Conservation (phyloP, 805 yeast genomes). For the Sugiyamaella smithiae region DNA sequence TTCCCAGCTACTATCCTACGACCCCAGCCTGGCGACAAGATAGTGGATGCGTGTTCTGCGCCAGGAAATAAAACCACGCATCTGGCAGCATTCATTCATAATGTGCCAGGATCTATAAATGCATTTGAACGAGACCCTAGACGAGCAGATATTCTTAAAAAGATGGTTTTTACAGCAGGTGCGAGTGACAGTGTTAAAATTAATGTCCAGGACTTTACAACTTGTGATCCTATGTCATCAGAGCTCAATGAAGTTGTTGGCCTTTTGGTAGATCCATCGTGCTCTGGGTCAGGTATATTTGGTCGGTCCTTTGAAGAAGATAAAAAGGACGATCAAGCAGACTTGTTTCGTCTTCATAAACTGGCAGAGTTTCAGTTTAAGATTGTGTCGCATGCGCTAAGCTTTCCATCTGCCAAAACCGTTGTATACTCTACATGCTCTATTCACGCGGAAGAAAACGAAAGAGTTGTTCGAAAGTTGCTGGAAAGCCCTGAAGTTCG, state of each 20-base stretch:
- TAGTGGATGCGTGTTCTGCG: slow-evolving; percentile 95
- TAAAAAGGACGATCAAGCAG: slow-evolving; percentile 36
- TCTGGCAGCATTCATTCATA: slow-evolving; percentile 61
- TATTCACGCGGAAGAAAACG: slow-evolving; percentile 90
- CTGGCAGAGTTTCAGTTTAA: slow-evolving; percentile 83
- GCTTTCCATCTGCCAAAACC: slow-evolving; percentile 68
- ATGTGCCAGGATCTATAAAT: slow-evolving; percentile 44
- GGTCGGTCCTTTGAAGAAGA: slow-evolving; percentile 69
- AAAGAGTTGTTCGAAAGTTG: slow-evolving; percentile 80
- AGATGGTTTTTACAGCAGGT: slow-evolving; percentile 80
- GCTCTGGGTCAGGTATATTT: slow-evolving; percentile 97
- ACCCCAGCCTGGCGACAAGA: slow-evolving; percentile 56
- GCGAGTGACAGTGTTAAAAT: slow-evolving; percentile 46
- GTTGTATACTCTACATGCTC: slow-evolving; percentile 96
- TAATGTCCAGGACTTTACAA: slow-evolving; percentile 59
- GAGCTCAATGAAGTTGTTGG: slow-evolving; percentile 71
- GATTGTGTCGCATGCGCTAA: slow-evolving; percentile 83
- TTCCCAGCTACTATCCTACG: slow-evolving; percentile 85
- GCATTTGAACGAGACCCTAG: slow-evolving; percentile 87
- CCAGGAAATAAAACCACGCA: slow-evolving; percentile 99
- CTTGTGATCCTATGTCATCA: slow-evolving; percentile 43
- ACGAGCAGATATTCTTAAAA: slow-evolving; percentile 65
- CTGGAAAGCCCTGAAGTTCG: slow-evolving; percentile 64
- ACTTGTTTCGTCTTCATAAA: slow-evolving; percentile 56
- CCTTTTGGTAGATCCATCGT: slow-evolving; percentile 90